Evolutionary conservation across 192 early-diverging fungal species (phyloP), one percentile per base, ranked within the genome.

Genomic region (Coemansia umbellata): DNA sequence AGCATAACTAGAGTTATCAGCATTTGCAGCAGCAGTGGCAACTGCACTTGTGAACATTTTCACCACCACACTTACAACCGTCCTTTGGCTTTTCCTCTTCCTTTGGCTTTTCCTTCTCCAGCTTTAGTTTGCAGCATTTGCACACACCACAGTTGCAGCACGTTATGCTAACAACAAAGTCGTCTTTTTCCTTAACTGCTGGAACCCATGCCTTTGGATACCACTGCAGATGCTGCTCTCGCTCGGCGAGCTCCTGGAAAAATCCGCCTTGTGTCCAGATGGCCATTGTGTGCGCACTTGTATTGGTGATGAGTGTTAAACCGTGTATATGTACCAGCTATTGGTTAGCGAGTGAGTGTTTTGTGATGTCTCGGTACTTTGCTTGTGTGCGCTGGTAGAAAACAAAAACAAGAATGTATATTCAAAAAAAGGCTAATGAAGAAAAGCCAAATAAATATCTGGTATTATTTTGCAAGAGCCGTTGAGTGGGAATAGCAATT

Each of bases 221-320:
- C 71, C 71, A 74, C 55, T 74, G 64, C n/a, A 75, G 57, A 31
- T 75, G 72, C 60, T 75, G 72, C 49, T 75, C 72, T 49, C 72
- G 55, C 53, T 75, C 72, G n/a, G 72, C 72, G 10, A 75, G 65
- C 48, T 75, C 65, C 37, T 75, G 65, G 65, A 75, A 75, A 40
- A 75, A 75, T n/a, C 72, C 72, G 56, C 72, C 72, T 43, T 75
- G 72, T 35, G 56, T 63, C 72, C 72, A 75, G 36, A 75, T 63
- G 11, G 72, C 72, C 72, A 75, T 75, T 13, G 10, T 51, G 37
- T 18, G 11, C 14, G 18, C 5, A 37, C n/a, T 1, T 6, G 37
- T 10, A 6, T 41, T 8, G 8, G 39, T 41, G 39, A 21, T n/a
- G n/a, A n/a, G n/a, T n/a, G n/a, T n/a, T n/a, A n/a, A n/a, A n/a